Conservation (phyloP, 2,329 filamentous ascomycete genomes). For the Ophiostoma fasciatum region DNA sequence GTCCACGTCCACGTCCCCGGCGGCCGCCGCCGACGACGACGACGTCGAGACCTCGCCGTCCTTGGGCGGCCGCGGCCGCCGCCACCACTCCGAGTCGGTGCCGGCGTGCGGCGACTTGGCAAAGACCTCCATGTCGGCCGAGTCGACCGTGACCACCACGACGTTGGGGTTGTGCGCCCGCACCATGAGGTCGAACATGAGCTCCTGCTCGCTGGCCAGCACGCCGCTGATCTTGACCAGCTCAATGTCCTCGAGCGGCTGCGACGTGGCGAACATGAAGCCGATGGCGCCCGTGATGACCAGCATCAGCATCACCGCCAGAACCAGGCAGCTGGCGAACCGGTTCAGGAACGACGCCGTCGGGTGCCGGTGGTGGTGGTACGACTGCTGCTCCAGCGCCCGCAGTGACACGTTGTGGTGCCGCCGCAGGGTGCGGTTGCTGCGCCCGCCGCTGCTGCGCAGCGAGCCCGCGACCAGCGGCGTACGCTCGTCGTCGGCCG, state of each 20-base stretch:
- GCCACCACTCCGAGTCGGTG: constrained; percentile 48
- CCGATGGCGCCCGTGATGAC: constrained; percentile 74
- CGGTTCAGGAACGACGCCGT: constrained; percentile 51
- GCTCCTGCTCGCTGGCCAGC: constrained; percentile 81
- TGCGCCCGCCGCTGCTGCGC: constrained; percentile 37
- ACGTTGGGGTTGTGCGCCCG: constrained; percentile 86
- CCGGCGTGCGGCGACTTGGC: constrained; percentile 85
- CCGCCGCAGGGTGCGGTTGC: constrained; percentile 44
- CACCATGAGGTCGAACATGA: constrained; percentile 86
- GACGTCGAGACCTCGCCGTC: constrained; percentile 2
- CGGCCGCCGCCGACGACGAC: not conserved
- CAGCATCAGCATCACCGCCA: constrained; percentile 67
- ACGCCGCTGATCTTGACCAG: constrained; percentile 77
- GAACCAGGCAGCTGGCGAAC: constrained; percentile 73
- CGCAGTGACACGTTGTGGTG: constrained; percentile 42
- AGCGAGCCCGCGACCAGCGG: constrained; percentile 53
- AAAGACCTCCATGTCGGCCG: constrained; percentile 84
- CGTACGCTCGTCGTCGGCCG: constrained; percentile 75
- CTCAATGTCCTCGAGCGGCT: constrained; percentile 65
- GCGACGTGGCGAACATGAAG: constrained; percentile 83
- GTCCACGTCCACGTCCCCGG: constrained; percentile 10
- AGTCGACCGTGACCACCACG: constrained; percentile 69
- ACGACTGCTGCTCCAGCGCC: constrained; percentile 60
- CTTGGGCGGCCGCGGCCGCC: constrained; percentile 18
- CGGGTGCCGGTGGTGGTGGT: constrained; percentile 37